Base-by-base conservation (phyloP, 179 eudicot species). In the Pouteria campechiana region DNA sequence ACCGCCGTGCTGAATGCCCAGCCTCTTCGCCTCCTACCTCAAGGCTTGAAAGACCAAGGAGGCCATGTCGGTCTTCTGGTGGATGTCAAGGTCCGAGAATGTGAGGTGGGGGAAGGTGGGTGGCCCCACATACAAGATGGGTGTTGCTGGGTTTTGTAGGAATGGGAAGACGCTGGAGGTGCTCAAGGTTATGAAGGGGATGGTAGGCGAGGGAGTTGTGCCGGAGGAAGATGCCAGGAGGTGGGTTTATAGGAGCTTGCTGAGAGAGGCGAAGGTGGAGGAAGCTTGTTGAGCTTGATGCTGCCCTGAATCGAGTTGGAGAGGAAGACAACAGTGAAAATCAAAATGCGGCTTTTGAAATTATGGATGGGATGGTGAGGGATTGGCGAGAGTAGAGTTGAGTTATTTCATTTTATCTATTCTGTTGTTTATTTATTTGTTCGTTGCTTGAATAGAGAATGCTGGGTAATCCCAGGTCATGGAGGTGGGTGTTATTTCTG, bases 261-360 rank as follows among this genome's bases (percentile, higher is more conserved):
- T 61, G 50, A 48, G 61, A 41, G 55, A 54, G 50, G 67, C 61
- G 21, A 54, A 54, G 52, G 47, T 54, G 23, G 43, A 30, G 38
- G 67, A 61, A 22, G 61, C 67, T n/a, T 0, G 27, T 16, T 29
- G 56, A 43, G 36, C 12, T 61, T 28, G 38, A 54, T 34, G 40
- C 31, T 3, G 60, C 50, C 3, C 42, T 58, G 45, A 40, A 12
- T 15, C 7, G 24, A 16, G 16, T 37, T 25, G 50, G 37, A 18
- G 46, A 37, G 41, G 63, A 41, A 13, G 44, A 33, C 16, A 38
- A 36, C 3, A 30, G 31, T 17, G 4, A n/a, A n/a, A n/a, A n/a
- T n/a, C n/a, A n/a, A n/a, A n/a, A n/a, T n/a, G n/a, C n/a, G n/a
- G n/a, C n/a, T n/a, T n/a, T n/a, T n/a, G n/a, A n/a, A n/a, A n/a